Evolutionary conservation across 179 eudicot species (phyloP).

Genomic region (Gypsophila paniculata): DNA sequence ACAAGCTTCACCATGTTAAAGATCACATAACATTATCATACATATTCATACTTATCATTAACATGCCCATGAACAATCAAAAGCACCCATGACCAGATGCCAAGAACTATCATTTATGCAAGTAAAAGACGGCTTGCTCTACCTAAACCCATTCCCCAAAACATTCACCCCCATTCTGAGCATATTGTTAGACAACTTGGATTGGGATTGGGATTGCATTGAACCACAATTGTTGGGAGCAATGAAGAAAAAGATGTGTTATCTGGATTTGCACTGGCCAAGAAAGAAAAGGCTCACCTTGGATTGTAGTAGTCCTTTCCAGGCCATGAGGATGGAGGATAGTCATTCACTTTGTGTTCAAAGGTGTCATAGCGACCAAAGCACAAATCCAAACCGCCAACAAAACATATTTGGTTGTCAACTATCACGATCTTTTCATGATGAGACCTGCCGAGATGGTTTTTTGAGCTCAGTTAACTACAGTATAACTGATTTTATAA

Average conservation of each 20-base stretch:
- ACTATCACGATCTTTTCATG: conserved; percentile 93
- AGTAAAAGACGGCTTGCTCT: not conserved
- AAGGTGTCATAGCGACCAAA: conserved; percentile 89
- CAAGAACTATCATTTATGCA: not conserved
- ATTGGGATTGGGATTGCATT: not conserved
- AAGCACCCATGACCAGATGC: not conserved
- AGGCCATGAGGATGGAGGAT: conserved; percentile 69
- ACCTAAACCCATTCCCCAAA: not conserved
- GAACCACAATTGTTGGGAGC: not conserved
- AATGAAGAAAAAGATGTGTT: not conserved
- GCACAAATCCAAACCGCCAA: conserved; percentile 96
- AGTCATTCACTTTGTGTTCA: conserved; percentile 80
- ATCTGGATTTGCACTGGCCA: not conserved
- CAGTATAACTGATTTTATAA: not conserved
- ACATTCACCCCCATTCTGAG: not conserved
- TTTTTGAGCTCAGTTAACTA: conserved; percentile 10
- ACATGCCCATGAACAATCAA: not conserved
- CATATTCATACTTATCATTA: too few species aligned
- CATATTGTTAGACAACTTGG: not conserved
- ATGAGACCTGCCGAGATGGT: conserved; percentile 63
- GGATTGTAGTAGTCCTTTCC: conserved; percentile 99
- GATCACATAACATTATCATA: too few species aligned
- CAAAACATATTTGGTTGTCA: conserved; percentile 82
- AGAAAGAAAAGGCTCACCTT: conserved; percentile 41
- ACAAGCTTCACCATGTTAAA: not conserved